phyloP scores from a whole-genome alignment of 352 stramenopile genomes.

The Phytophthora agathidicida region DNA sequence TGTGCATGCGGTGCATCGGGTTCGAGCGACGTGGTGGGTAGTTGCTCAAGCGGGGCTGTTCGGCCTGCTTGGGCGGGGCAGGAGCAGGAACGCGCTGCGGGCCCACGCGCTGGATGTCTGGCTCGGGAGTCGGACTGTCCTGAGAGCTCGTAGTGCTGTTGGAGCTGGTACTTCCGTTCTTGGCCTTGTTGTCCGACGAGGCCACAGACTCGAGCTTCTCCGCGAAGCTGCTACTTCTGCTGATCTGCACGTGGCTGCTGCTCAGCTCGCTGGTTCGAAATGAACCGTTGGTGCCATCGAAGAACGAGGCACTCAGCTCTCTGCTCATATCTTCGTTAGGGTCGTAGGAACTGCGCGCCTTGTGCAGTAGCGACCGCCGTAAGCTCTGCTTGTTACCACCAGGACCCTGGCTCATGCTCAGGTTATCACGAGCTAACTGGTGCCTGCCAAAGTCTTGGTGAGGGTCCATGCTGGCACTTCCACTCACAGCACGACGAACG shows the following conservation, averaged over 20 bases:
- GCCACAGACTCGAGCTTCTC: slow-evolving; percentile 30
- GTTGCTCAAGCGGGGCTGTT: slow-evolving; percentile 27
- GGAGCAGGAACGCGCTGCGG: slow-evolving; percentile 39
- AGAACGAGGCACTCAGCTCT: slow-evolving; percentile 41
- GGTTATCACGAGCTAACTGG: slow-evolving; percentile 8
- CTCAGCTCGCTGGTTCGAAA: slow-evolving; percentile 36
- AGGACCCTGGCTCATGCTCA: slow-evolving; percentile 39
- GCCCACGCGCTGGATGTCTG: slow-evolving; percentile 26
- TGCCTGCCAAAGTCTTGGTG: slow-evolving; percentile 27
- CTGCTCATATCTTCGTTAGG: slow-evolving; percentile 34
- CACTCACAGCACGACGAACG: slow-evolving; percentile 27
- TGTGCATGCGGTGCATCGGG: slow-evolving; percentile 25
- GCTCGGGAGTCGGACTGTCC: slow-evolving; percentile 19
- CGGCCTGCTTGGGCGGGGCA: slow-evolving; percentile 18
- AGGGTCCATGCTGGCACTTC: slow-evolving; percentile 11
- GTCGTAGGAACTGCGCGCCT: slow-evolving; percentile 31
- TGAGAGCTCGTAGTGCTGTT: slow-evolving; percentile 37
- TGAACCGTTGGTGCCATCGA: slow-evolving; percentile 41
- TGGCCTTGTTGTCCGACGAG: slow-evolving; percentile 22
- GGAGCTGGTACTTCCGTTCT: slow-evolving; percentile 27
- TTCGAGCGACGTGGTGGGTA: slow-evolving; percentile 36
- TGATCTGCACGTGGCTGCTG: slow-evolving; percentile 33
- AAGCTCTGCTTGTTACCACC: slow-evolving; percentile 26
- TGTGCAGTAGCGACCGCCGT: slow-evolving; percentile 23
- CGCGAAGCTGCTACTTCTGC: slow-evolving; percentile 31